Base-by-base conservation (phyloP, 768 basidiomycete genomes). In the Dioszegia crocea region DNA sequence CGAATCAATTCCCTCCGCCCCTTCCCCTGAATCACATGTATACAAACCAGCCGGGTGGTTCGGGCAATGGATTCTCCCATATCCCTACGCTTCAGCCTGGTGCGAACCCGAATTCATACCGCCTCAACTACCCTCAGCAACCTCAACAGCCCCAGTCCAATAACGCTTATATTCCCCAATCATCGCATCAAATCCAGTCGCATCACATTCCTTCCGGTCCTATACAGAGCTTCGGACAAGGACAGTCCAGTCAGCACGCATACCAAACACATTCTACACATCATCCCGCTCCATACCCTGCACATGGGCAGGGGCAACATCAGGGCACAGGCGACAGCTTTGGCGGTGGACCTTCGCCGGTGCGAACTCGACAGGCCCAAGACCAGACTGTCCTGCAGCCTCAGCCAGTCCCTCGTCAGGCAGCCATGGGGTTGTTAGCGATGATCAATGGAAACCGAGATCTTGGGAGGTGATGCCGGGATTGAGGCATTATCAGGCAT, bases 371-470 rank as follows among this genome's bases (percentile, higher is more conserved):
- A 31, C 41, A 29, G 19, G 27, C 11, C 2, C 54, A 44, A 24
- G n/a, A 43, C 31, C 17, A 14, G 27, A 40, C 16, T 5, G 56
- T 57, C 17, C 46, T 48, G 11, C 56, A 57, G 47, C 56, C 56
- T 26, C 31, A 48, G 23, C 56, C 56, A 4, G 30, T 43, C 16
- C 45, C 56, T 1, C 4, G 40, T 1, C 41, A 41, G 24, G 56
- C 56, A 6, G 21, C 56, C 4, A 16, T 43, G 56, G 43, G 43
- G 16, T 39, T 57, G 39, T 40, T 57, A 46, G 56, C 56, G 31
- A 57, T 57, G 56, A 57, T 57, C 56, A 57, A 57, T 57, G 56
- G 56, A 21, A 46, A 39, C 23, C 46, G 46, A 33, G 31, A 21
- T 17, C n/a, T 10, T 3, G n/a, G 56, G 24, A 38, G 36, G 33